Evolutionary conservation across 495 filamentous ascomycete species (phyloP).

Genomic region (Pseudevernia furfuracea): DNA sequence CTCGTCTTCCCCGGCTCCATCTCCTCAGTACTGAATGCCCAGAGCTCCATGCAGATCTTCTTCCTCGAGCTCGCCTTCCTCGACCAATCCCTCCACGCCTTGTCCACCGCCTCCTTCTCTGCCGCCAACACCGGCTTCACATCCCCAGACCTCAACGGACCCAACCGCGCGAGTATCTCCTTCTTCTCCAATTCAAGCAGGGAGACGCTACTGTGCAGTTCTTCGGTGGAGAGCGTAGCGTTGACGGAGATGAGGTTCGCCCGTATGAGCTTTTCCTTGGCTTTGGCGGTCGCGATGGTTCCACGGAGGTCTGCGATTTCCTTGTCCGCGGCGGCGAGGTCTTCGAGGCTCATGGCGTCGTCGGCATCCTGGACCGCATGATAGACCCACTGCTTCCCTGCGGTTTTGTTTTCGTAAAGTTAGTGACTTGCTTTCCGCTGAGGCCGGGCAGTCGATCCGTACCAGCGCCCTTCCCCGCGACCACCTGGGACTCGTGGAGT

Average conservation of each 20-base stretch:
- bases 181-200: conserved; percentile 42
- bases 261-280: conserved; percentile 45
- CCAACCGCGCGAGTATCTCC: conserved; percentile 36
- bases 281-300: conserved; percentile 41
- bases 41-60: conserved; percentile 47
- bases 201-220: conserved; percentile 41
- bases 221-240: conserved; percentile 44
- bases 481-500: conserved; percentile 51
- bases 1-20: conserved; percentile 41
- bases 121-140: conserved; percentile 39
- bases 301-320: conserved; percentile 45
- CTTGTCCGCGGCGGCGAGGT: conserved; percentile 41
- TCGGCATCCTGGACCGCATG: conserved; percentile 48
- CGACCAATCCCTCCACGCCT: conserved; percentile 47
- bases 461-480: conserved; percentile 53
- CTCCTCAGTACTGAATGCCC: conserved; percentile 41
- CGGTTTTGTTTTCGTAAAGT: not conserved
- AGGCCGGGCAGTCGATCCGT: conserved; percentile 10
- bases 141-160: conserved; percentile 32
- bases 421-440: not conserved
- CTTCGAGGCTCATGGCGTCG: conserved; percentile 39
- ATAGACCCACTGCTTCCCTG: conserved; percentile 59
- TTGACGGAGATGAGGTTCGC: conserved; percentile 42
- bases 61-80: conserved; percentile 38
- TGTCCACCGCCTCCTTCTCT: conserved; percentile 42